A percentile compares a stretch with the other conserved stretches of the same genome.
These are phyloP conservation scores for Leishmania guyanensis DNA, from an alignment of 208 protist genomes.

Conservation along the genomic window DNA sequence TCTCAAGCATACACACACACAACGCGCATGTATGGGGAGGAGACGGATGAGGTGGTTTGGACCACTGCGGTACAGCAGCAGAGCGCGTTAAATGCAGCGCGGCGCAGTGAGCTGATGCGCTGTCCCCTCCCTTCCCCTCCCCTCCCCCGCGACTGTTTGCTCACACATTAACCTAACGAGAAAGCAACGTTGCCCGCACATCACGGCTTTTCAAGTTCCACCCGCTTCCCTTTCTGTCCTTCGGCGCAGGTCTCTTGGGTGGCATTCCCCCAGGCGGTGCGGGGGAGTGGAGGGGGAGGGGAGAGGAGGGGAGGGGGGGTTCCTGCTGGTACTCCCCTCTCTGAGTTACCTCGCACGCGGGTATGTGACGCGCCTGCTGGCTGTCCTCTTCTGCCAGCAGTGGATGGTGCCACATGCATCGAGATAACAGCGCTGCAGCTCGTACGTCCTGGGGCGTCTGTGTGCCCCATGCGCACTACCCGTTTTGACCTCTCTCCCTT, in stretches of 20 bases:
- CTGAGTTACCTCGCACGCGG: background rate
- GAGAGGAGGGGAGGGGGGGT: background rate
- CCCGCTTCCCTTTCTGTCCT: background rate
- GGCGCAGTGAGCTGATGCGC: background rate
- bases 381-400: background rate
- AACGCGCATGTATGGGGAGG: background rate
- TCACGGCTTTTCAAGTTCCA: no score
- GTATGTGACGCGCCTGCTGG: background rate
- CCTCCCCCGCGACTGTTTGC: background rate
- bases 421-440: background rate
- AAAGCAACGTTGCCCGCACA: background rate
- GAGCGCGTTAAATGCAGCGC: background rate
- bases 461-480: background rate
- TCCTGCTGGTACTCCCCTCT: no score
- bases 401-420: background rate
- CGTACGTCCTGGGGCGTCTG: background rate
- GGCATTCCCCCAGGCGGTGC: background rate
- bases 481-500: background rate
- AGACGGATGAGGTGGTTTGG: background rate
- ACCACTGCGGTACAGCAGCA: background rate
- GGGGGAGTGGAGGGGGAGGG: background rate
- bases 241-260: background rate
- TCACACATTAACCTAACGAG: conserved; percentile 3
- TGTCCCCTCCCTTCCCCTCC: no score
- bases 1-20: background rate